Evolutionary conservation across 768 basidiomycete species (phyloP), one percentile per base, ranked within the genome.

Genomic region (Lactarius tabidus): DNA sequence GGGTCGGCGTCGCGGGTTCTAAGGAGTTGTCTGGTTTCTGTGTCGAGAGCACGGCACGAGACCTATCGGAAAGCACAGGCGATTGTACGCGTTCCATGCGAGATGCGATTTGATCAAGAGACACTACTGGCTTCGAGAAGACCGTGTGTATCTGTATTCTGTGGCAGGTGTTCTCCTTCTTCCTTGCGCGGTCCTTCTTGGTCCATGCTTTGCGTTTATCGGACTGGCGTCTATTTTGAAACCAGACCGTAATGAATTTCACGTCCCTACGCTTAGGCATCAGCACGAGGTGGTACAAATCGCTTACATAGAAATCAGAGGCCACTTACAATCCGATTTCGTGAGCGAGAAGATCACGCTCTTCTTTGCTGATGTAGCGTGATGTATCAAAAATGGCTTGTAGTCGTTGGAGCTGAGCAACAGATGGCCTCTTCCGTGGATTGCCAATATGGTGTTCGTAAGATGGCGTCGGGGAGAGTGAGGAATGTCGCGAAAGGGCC

Each of bases 61-160:
- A 23, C 20, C 52, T 43, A 23, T 36, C 26, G n/a, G 36, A 12
- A 17, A 2, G 31, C 18, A 1, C 28, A 12, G 58, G 33, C 20
- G 7, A 23, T 10, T 59, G 57, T 28, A 45, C 53, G 18, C 71
- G 79, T 70, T 87, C 85, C 7, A 81, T 80, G 29, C 82, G 80
- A 5, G 84, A 82, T 28, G 83, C 85, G 66, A 87, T 75, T 63
- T 77, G 80, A 76, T 88, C 86, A n/a, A 88, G 78, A 31, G 84
- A 84, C 18, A 74, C 61, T 6, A 64, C 65, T 18, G 69, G 55
- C 17, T 48, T 55, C 26, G 55, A 45, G 45, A 36, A 28, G 72
- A 74, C 65, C 70, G 70, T 28, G 31, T 33, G 54, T 12, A 61
- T 48, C n/a, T 33, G 48, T 7, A 61, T 39, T 38, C 12, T 41